Evolutionary conservation across 345 rosid genomes (phyloP).

Genomic region (Gossypium stocksii): DNA sequence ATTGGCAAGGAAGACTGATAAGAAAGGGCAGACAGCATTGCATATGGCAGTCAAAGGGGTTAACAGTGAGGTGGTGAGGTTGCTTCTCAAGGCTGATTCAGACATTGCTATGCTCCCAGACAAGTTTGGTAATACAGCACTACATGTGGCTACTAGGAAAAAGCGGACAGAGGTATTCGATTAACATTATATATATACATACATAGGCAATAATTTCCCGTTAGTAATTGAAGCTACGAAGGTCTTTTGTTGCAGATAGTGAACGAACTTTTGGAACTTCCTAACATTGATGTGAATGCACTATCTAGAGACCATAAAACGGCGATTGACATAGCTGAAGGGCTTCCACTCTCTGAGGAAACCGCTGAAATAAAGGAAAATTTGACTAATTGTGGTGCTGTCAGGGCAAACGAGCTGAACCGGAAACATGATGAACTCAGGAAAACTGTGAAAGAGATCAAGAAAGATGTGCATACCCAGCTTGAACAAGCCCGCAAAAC

Average conservation of each 20-base stretch:
- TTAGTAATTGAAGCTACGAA: no score
- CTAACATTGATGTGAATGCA: conserved; percentile 71
- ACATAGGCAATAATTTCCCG: no score
- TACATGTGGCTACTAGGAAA: conserved; percentile 87
- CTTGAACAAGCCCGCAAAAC: conserved; percentile 88
- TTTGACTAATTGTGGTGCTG: conserved; percentile 57
- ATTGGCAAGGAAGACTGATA: conserved; percentile 74
- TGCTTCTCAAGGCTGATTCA: conserved; percentile 69
- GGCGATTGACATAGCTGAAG: conserved; percentile 80
- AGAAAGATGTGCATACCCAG: conserved; percentile 71
- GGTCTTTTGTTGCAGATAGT: conserved; percentile 53
- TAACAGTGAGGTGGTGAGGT: conserved; percentile 58
- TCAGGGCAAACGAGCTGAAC: conserved; percentile 71
- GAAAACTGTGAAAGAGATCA: conserved; percentile 71
- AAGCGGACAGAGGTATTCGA: conserved; percentile 64
- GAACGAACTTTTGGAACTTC: conserved; percentile 55
- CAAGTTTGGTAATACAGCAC: conserved; percentile 72
- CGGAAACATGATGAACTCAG: conserved; percentile 79
- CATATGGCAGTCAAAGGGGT: conserved; percentile 96
- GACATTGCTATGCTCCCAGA: conserved; percentile 85
- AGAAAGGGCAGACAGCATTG: conserved; percentile 90
- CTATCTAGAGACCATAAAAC: conserved; percentile 73
- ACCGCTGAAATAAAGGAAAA: conserved; percentile 49
- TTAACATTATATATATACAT: neutral
- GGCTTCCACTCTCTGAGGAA: conserved; percentile 70